Base-by-base conservation (phyloP, 2,329 filamentous ascomycete species). In the Colletotrichum sp. region DNA sequence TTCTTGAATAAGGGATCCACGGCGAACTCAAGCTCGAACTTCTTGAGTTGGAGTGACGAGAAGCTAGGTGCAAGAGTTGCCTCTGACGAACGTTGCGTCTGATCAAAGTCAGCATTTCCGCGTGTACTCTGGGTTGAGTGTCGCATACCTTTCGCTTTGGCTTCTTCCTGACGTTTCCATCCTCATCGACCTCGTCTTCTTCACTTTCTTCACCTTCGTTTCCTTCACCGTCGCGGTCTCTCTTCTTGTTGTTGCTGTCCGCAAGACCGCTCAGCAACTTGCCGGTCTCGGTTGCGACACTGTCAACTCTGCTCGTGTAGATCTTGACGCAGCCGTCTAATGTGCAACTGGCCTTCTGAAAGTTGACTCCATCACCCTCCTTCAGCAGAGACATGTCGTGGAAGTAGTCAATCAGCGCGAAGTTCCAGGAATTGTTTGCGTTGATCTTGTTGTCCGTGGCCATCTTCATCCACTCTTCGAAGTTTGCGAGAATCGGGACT, bases 391-490 rank as follows among this genome's bases (percentile, higher is more conserved):
- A 98, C 97, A 99, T 99, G 82, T 99, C 97, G 85, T 99, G 96
- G 82, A 99, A 99, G 86, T 99, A 99, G 85, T 99, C 97, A 83
- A 99, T 99, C 21, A 99, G 91, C n/a, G 97, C 97, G 86, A 99
- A 99, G 85, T 99, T 99, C 97, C 97, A 99, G 34, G 96, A 98
- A 85, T 99, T 99, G 75, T 94, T 93, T 65, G 97, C 96, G 83
- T 99, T 99, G 89, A 99, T 99, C 86, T 97, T 97, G 87, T 99
- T 99, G 87, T 99, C 97, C 18, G 97, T 99, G 3, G 97, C 97
- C 96, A 99, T 98, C 90, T 99, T 99, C 96, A 99, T 99, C 97
- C 96, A 99, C 84, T 99, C 97, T 84, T 99, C 97, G 81, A 99
- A 99, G 86, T 99, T 99, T 82, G 97, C 97, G 71, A 99, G 89